These are phyloP conservation scores for Aspergillus alliaceus DNA, from an alignment of 2,329 filamentous ascomycete genomes.

Conservation along the genomic window DNA sequence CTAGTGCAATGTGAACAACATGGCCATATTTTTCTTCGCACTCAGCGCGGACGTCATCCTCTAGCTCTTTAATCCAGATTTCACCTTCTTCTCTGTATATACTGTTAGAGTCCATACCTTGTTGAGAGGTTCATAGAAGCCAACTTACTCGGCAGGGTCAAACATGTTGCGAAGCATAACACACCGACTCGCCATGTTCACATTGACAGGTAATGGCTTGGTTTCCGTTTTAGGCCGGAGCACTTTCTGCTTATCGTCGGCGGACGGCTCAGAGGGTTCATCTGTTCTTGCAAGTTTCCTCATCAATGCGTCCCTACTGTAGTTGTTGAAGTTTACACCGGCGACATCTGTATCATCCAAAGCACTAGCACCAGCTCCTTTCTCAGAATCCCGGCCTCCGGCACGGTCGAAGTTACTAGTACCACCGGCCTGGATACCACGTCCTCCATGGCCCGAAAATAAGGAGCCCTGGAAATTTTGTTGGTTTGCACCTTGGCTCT, in stretches of 20 bases:
- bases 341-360: slow-evolving; percentile 96
- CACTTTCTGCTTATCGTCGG: slow-evolving; percentile 69
- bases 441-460: slow-evolving; percentile 86
- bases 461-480: slow-evolving; percentile 81
- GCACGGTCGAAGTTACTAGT: slow-evolving; percentile 81
- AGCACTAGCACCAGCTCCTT: slow-evolving; percentile 84
- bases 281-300: slow-evolving; percentile 95
- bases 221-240: slow-evolving; percentile 76
- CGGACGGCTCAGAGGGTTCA: slow-evolving; percentile 62
- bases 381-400: slow-evolving; percentile 83
- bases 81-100: slow-evolving; percentile 75
- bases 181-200: slow-evolving; percentile 90
- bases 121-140: neutral
- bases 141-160: slow-evolving; percentile 80
- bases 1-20: slow-evolving; percentile 94
- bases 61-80: slow-evolving; percentile 86
- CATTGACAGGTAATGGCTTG: slow-evolving; percentile 77
- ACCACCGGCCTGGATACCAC: slow-evolving; percentile 77
- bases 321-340: slow-evolving; percentile 99
- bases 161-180: slow-evolving; percentile 96
- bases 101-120: slow-evolving; percentile 32
- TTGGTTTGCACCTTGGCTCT: slow-evolving; percentile 67
- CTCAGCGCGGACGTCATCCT: slow-evolving; percentile 89
- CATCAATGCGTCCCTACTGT: slow-evolving; percentile 98
- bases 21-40: slow-evolving; percentile 95